A percentile compares a stretch with the other conserved stretches of the same genome.
Evolutionary conservation across 73 alveolate species (phyloP).

Genomic region (Breviolum minutum): DNA sequence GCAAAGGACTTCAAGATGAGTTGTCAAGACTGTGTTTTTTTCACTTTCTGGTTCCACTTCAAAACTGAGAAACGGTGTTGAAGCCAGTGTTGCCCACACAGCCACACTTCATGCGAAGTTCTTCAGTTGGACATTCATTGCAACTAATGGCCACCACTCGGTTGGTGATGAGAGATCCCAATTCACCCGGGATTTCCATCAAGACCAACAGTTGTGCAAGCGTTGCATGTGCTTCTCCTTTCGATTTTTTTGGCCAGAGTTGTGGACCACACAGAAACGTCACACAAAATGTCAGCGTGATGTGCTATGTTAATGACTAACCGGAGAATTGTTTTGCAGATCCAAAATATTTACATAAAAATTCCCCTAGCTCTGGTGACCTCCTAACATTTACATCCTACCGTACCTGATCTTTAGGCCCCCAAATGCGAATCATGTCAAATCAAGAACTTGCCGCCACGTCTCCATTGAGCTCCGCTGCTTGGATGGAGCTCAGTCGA

Average conservation of each 20-base stretch:
- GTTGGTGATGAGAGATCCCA: slow-evolving; percentile 20
- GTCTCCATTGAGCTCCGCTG: slow-evolving; percentile 69
- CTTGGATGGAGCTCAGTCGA: slow-evolving; percentile 60
- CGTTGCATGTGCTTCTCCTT: slow-evolving; percentile 79
- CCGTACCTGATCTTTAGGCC: no score
- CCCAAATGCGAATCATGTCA: no score
- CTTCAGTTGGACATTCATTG: slow-evolving; percentile 75
- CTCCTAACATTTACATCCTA: no score
- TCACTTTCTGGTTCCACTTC: neutral
- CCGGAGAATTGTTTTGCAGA: no score
- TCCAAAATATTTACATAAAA: no score
- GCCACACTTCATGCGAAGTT: slow-evolving; percentile 75
- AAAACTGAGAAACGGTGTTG: slow-evolving; percentile 33
- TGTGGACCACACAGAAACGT: no score
- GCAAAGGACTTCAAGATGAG: no score
- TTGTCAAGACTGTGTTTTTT: no score
- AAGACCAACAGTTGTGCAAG: slow-evolving; percentile 63
- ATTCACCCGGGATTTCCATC: slow-evolving; percentile 78
- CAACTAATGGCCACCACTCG: slow-evolving; percentile 80
- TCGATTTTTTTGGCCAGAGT: no score
- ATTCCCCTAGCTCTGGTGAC: no score
- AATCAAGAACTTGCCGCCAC: neutral
- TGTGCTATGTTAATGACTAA: no score
- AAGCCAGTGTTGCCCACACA: slow-evolving; percentile 94
- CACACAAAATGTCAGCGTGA: no score